A percentile compares a stretch with the other conserved stretches of the same genome.
Conservation (phyloP, 148 eudicot genomes). For the Vaccinium myrtillus region DNA sequence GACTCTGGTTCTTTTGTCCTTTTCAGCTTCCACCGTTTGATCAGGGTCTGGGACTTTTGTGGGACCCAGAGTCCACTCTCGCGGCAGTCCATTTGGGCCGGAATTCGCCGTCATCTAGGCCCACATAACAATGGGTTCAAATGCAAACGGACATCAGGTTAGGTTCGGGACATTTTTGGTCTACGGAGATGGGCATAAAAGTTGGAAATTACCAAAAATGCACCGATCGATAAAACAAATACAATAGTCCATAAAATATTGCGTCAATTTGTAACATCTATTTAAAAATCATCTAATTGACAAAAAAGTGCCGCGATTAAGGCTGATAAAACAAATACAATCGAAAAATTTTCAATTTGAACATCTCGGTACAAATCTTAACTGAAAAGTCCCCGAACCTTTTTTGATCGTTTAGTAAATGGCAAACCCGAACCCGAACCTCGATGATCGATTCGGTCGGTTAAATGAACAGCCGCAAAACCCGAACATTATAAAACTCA, state of each 20-base stretch:
- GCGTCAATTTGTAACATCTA: background rate
- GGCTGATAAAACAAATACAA: too few species aligned
- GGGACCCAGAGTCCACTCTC: background rate
- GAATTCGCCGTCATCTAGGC: background rate
- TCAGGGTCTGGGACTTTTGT: background rate
- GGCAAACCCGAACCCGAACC: too few species aligned
- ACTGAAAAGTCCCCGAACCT: too few species aligned
- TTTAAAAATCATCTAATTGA: too few species aligned
- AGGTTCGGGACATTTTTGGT: background rate
- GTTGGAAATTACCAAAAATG: background rate
- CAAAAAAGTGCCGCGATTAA: too few species aligned
- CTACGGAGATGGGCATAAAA: background rate
- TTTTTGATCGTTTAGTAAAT: too few species aligned
- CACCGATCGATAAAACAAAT: background rate
- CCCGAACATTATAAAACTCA: too few species aligned
- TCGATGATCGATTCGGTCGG: too few species aligned
- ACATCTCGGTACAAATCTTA: too few species aligned
- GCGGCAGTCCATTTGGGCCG: background rate
- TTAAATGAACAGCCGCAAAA: too few species aligned
- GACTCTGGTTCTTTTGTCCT: too few species aligned
- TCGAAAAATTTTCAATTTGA: too few species aligned
- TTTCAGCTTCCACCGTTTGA: background rate
- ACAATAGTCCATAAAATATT: background rate
- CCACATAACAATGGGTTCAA: constrained; percentile 7
- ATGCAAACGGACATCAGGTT: background rate